Base-by-base conservation (phyloP, 2,329 filamentous ascomycete species). In the Coccinonectria pachysandricola region DNA sequence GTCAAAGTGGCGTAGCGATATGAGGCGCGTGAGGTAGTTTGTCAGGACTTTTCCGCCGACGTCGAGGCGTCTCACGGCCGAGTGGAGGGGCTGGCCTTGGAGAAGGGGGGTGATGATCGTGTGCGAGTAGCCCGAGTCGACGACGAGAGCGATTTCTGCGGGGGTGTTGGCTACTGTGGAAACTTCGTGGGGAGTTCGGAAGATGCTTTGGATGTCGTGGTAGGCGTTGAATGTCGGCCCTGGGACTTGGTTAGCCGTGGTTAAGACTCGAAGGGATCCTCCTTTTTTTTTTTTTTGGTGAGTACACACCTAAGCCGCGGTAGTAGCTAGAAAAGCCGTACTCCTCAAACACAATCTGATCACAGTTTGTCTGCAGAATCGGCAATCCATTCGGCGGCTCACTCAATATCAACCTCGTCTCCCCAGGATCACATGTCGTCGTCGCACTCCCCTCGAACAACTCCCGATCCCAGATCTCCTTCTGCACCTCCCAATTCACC, bases 341-440 rank as follows among this genome's bases (percentile, higher is more conserved):
- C 51, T 96, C 87, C 50, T 98, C 91, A 62, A 98, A 96, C 2
- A 96, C 74, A 49, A 98, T 85, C 60, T 98, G 88, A 48, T 98
- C 91, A 43, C 84, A 86, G 51, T 95, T 91, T 19, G 78, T 73
- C 55, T 95, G 86, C 37, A 98, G 59, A 8, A 76, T 75, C 1
- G 79, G 76, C 30, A 93, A 67, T 4, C 79, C 76, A 55, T 92
- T 94, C 4, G 86, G 79, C 23, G 85, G 80, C 54, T 98, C 91
- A 2, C 82, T 76, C 26, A 96, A 67, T 4, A 98, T 59, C 31
- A 98, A 59, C 24, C 85, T 79, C n/a, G 85, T 91, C 29, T 88
- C 78, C 27, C 68, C 62, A 0, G 88, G 83, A 41, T 92, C 78
- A 52, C 80, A 85, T 43, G 64, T 69, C 41, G 75, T 59, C 15